Conservation (phyloP, 768 basidiomycete genomes). For the Tricholoma furcatifolium region DNA sequence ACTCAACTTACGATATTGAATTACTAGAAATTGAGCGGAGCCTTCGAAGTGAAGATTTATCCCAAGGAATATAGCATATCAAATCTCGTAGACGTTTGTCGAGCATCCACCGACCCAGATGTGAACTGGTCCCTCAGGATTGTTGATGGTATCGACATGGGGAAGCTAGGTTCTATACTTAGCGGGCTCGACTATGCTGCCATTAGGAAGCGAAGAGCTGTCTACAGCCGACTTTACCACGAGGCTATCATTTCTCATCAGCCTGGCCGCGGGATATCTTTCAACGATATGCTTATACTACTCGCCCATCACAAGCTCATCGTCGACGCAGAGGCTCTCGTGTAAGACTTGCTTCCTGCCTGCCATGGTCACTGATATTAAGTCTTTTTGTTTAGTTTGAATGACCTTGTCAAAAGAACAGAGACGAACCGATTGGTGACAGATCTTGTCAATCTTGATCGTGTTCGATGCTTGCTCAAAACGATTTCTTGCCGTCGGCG, state of each 20-base stretch:
- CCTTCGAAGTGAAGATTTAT: constrained; percentile 88
- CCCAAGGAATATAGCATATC: constrained; percentile 63
- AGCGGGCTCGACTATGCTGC: constrained; percentile 60
- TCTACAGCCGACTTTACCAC: constrained; percentile 79
- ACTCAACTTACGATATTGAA: background rate
- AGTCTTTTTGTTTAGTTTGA: constrained; percentile 49
- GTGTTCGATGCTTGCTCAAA: constrained; percentile 75
- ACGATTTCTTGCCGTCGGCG: constrained; percentile 72
- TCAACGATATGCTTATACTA: constrained; percentile 84
- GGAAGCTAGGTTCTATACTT: constrained; percentile 57
- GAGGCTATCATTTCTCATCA: constrained; percentile 79
- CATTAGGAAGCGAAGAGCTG: constrained; percentile 63
- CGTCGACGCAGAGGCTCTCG: constrained; percentile 82
- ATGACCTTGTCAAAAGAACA: constrained; percentile 75
- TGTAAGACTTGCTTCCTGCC: constrained; percentile 49
- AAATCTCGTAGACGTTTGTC: constrained; percentile 56
- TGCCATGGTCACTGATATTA: background rate
- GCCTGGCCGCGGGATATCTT: constrained; percentile 79
- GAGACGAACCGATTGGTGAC: constrained; percentile 78
- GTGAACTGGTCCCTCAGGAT: constrained; percentile 32
- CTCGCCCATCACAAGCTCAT: constrained; percentile 92
- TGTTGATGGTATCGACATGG: constrained; percentile 59
- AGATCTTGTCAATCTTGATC: constrained; percentile 83
- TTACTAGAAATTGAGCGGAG: constrained; percentile 72
- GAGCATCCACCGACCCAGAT: constrained; percentile 32